These are phyloP conservation scores for Dendrobium huoshanense DNA, from an alignment of 106 monocot genomes.

Conservation along the genomic window DNA sequence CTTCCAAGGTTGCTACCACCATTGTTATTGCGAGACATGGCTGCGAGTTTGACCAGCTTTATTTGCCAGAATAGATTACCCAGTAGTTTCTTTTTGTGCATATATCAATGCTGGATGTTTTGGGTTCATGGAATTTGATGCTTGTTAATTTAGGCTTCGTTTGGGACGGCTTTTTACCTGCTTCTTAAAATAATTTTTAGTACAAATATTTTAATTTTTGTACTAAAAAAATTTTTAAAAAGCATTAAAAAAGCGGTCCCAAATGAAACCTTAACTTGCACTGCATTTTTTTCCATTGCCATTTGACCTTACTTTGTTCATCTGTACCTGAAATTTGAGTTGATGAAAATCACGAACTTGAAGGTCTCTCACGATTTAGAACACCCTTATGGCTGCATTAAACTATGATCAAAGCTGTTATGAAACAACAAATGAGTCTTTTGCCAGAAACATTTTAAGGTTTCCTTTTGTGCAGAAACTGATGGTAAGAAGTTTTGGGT, in stretches of 20 bases:
- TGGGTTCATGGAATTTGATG: not conserved
- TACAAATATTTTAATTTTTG: too few relatives aligned
- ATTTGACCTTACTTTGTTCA: conserved; percentile 1
- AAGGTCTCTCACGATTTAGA: not conserved
- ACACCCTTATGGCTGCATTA: not conserved
- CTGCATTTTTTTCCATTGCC: not conserved
- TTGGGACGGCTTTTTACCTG: too few relatives aligned
- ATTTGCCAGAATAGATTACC: not conserved
- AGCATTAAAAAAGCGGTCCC: too few relatives aligned
- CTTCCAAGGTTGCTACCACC: not conserved
- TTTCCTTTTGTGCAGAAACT: not conserved
- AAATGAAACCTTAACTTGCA: not conserved
- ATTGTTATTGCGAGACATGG: not conserved
- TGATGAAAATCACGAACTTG: not conserved
- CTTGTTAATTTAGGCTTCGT: not conserved
- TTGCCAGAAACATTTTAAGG: not conserved
- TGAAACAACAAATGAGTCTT: not conserved
- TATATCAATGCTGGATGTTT: not conserved
- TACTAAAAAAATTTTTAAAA: too few relatives aligned
- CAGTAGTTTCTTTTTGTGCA: not conserved
- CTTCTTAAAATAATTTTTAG: too few relatives aligned
- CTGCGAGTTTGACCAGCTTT: conserved; percentile 5
- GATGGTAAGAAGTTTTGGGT: not conserved
- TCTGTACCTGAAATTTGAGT: not conserved
- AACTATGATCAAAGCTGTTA: not conserved